A percentile compares a stretch with the other conserved stretches of the same genome.
These are phyloP conservation scores for Albugo candida DNA, from an alignment of 352 stramenopile species.

Conservation along the genomic window DNA sequence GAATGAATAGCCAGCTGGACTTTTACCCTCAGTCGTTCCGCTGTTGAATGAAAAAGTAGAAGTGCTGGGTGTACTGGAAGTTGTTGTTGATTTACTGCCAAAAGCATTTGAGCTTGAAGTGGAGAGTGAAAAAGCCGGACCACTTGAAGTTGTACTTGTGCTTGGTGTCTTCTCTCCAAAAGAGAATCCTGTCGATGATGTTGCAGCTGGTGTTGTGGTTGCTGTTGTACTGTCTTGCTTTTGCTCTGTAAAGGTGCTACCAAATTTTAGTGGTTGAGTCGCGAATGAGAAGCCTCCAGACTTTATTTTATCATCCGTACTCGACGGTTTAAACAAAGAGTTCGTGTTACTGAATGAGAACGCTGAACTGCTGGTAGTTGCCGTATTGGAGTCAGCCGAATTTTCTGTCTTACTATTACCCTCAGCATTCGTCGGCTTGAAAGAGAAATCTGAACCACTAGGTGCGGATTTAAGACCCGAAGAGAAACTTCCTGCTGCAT, in stretches of 20 bases:
- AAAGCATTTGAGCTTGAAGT: not conserved
- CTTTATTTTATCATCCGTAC: too few relatives aligned
- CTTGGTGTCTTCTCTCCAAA: not conserved
- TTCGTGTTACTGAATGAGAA: too few relatives aligned
- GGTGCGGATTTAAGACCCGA: too few relatives aligned
- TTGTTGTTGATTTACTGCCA: not conserved
- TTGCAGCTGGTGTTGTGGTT: not conserved
- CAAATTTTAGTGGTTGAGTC: too few relatives aligned
- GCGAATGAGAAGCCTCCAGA: too few relatives aligned
- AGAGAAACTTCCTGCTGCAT: too few relatives aligned
- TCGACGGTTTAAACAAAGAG: too few relatives aligned
- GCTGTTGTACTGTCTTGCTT: not conserved
- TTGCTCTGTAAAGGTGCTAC: too few relatives aligned
- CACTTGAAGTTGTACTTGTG: not conserved
- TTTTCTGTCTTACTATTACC: conserved; percentile 14
- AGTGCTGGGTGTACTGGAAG: conserved; percentile 6
- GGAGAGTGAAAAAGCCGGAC: conserved; percentile 12
- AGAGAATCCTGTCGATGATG: not conserved
- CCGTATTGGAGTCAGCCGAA: too few relatives aligned
- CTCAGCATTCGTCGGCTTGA: conserved; percentile 9
- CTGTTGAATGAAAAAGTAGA: conserved; percentile 2
- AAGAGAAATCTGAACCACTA: conserved; percentile 9
- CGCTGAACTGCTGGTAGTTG: too few relatives aligned
- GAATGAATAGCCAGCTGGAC: conserved; percentile 12
- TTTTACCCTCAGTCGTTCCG: not conserved